A percentile compares a stretch with the other conserved stretches of the same genome.
Evolutionary conservation across 2,329 filamentous ascomycete species (phyloP).

Genomic region (Pestalotiopsis sp.): DNA sequence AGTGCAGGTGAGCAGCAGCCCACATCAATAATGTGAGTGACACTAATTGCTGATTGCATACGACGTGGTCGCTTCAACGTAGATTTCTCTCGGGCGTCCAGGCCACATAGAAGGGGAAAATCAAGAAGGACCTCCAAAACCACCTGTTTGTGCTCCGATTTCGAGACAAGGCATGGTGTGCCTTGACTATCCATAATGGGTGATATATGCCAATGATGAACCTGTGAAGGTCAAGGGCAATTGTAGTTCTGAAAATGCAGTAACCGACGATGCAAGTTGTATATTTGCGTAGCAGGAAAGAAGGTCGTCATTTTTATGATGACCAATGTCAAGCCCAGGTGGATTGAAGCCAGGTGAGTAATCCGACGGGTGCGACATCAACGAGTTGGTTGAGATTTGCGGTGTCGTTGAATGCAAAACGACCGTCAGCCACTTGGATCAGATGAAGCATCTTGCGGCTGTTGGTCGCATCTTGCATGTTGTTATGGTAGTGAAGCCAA

Average conservation of each 20-base stretch:
- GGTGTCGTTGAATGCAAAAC: constrained; percentile 62
- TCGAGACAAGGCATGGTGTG: too few species aligned
- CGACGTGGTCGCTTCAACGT: background rate
- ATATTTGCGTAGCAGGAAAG: too few species aligned
- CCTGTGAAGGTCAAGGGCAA: too few species aligned
- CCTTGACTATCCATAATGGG: background rate
- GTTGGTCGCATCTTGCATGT: constrained; percentile 49
- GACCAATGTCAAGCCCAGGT: constrained; percentile 40
- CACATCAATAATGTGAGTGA: background rate
- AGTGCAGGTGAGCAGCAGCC: background rate
- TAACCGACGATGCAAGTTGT: too few species aligned
- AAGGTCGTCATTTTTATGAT: background rate
- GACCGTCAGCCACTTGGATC: constrained; percentile 68
- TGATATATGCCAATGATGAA: too few species aligned
- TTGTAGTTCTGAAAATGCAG: too few species aligned
- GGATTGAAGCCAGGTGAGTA: constrained; percentile 57
- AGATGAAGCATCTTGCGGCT: constrained; percentile 63
- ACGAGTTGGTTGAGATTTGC: constrained; percentile 61
- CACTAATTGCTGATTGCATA: constrained; percentile 11
- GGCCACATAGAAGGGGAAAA: background rate
- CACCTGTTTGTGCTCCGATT: background rate
- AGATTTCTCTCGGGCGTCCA: background rate
- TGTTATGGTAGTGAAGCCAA: constrained; percentile 44
- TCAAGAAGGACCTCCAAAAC: constrained; percentile 4
- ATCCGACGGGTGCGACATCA: constrained; percentile 49